Evolutionary conservation across 768 basidiomycete species (phyloP).

Genomic region (Tremella mesenterica): DNA sequence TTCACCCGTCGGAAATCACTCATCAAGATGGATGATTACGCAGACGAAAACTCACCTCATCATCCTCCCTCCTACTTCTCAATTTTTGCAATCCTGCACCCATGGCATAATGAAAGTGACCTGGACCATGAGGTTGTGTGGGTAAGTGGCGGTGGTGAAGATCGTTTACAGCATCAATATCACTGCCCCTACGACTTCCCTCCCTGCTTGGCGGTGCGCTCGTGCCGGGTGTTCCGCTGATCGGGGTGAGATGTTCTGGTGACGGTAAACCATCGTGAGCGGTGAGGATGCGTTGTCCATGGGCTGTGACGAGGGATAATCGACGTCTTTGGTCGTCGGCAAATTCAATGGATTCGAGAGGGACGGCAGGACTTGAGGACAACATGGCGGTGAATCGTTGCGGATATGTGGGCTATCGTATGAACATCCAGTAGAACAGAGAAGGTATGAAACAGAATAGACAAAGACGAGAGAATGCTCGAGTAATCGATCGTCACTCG

Average conservation of each 20-base stretch:
- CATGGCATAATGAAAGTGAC: no score
- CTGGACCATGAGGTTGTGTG: no score
- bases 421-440: no score
- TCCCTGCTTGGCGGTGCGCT: slow-evolving; percentile 5
- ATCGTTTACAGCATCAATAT: slow-evolving; percentile 2
- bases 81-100: no score
- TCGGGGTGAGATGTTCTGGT: slow-evolving; percentile 36
- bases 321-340: slow-evolving; percentile 18
- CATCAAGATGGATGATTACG: no score
- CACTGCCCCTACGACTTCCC: slow-evolving; percentile 5
- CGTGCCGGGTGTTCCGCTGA: slow-evolving; percentile 14
- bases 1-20: no score
- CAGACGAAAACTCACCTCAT: no score
- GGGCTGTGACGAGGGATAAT: slow-evolving; percentile 33
- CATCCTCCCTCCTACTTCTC: no score
- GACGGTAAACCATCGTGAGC: slow-evolving; percentile 35
- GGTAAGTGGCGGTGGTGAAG: background rate
- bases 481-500: no score
- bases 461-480: no score
- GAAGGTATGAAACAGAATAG: no score
- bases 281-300: slow-evolving; percentile 32
- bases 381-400: slow-evolving; percentile 24
- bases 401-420: no score
- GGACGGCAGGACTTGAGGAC: slow-evolving; percentile 37
- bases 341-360: slow-evolving; percentile 34